Evolutionary conservation across 2,329 filamentous ascomycete genomes (phyloP).

Genomic region (Colletotrichum sp.): DNA sequence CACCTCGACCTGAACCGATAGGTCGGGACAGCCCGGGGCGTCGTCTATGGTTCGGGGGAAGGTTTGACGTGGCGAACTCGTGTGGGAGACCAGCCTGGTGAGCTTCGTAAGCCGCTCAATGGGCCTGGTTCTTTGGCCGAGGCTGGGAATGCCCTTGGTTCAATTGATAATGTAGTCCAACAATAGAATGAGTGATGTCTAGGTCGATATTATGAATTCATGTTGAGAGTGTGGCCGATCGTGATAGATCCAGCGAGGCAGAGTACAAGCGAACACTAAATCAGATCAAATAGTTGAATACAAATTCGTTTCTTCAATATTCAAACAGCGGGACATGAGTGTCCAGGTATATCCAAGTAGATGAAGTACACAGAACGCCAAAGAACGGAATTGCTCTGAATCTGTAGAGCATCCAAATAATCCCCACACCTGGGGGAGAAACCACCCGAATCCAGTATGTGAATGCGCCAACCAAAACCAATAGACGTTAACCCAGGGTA

Average conservation of each 20-base stretch:
- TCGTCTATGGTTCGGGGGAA: not conserved
- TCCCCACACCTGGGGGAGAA: not conserved
- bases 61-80: not conserved
- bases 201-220: not conserved
- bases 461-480: conserved; percentile 1
- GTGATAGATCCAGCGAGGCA: not conserved
- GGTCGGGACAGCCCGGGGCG: not conserved
- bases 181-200: not conserved
- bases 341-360: conserved; percentile 16
- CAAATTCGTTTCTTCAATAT: not conserved
- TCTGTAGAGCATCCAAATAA: not conserved
- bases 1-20: not conserved
- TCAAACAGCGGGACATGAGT: conserved; percentile 5
- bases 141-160: not conserved
- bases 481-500: not conserved
- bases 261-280: not conserved
- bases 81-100: not conserved
- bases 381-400: not conserved
- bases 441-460: not conserved
- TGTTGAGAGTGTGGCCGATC: too few species aligned
- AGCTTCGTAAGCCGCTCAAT: not conserved
- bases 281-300: not conserved
- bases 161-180: not conserved
- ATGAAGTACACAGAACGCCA: not conserved
- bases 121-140: not conserved